Evolutionary conservation across 2,329 filamentous ascomycete species (phyloP), one percentile per base, ranked within the genome.

Genomic region (Akanthomyces lecanii): DNA sequence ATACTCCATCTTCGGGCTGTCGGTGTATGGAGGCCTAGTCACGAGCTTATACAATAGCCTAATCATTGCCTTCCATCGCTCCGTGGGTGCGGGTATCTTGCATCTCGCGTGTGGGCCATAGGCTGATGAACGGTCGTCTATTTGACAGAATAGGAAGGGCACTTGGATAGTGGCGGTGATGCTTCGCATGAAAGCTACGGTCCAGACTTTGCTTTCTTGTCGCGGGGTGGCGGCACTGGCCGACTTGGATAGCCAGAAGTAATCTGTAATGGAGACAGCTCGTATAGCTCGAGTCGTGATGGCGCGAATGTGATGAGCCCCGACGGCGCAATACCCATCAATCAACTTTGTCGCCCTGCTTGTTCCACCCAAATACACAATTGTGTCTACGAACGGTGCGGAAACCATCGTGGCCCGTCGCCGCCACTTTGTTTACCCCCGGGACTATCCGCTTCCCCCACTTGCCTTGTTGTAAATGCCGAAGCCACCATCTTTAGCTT

Each of bases 1-100:
- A 33, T 18, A 56, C 53, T 45, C 53, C 53, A 56, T 55, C 52
- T 47, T 58, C 55, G 56, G 56, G 21, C 56, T 40, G 56, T 58
- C 56, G 56, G 56, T 21, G 21, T 25, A 47, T 40, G 45, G 25
- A 58, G 21, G 45, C 33, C 48, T 28, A 50, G 56, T 58, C 56
- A 58, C 56, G 56, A 48, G 56, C 42, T 40, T 58, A 48, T 50
- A 28, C 21, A 50, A 21, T 28, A 50, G 56, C 21, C 56, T 58
- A 58, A 40, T 50, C 40, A 58, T 38, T 7, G 56, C 45, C 56
- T 58, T 47, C 6, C 56, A 58, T 58, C 56, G 48, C 12, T 50
- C 42, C 44, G 21, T 38, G n/a, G 21, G 4, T 40, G 56, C 44
- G 56, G 44, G 33, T 40, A 58, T 58, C 56, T 28, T 58, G 44